Conservation (phyloP, 2,329 filamentous ascomycete species). For the Neobulgaria alba region DNA sequence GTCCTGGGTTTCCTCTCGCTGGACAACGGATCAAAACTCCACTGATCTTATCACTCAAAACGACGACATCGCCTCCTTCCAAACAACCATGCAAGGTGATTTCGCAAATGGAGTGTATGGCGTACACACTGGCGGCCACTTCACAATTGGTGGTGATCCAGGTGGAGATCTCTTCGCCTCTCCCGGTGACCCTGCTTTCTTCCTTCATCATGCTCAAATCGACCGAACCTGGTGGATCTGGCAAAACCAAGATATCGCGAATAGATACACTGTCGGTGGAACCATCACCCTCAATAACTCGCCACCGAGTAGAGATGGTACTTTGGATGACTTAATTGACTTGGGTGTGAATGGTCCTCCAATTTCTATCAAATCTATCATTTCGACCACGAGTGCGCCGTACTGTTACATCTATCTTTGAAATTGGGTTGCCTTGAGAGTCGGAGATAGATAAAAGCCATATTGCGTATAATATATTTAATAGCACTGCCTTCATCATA, state of each 20-base stretch:
- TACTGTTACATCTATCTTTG: conserved; percentile 40
- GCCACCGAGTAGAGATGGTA: conserved; percentile 35
- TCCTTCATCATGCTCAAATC: conserved; percentile 38
- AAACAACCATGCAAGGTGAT: conserved; percentile 38
- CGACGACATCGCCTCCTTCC: conserved; percentile 34
- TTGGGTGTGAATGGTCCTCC: conserved; percentile 19
- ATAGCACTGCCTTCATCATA: too few species aligned
- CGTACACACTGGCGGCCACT: conserved; percentile 35
- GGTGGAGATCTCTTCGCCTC: conserved; percentile 37
- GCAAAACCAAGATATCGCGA: conserved; percentile 37
- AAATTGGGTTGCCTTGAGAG: too few species aligned
- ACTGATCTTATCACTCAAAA: conserved; percentile 33
- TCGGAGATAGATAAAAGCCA: too few species aligned
- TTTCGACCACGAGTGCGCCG: conserved; percentile 35
- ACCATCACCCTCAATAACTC: conserved; percentile 36
- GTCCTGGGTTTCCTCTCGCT: conserved; percentile 30
- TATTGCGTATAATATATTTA: too few species aligned
- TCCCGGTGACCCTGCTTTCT: conserved; percentile 39
- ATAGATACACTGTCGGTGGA: conserved; percentile 25
- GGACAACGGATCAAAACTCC: conserved; percentile 31
- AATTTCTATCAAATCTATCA: conserved; percentile 30
- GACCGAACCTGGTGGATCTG: conserved; percentile 41
- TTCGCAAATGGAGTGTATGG: conserved; percentile 28
- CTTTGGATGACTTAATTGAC: conserved; percentile 32
- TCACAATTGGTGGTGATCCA: conserved; percentile 37